A percentile compares a stretch with the other conserved stretches of the same genome.
phyloP scores from a whole-genome alignment of 2,329 filamentous ascomycete species.

The Diplodia intermedia region DNA sequence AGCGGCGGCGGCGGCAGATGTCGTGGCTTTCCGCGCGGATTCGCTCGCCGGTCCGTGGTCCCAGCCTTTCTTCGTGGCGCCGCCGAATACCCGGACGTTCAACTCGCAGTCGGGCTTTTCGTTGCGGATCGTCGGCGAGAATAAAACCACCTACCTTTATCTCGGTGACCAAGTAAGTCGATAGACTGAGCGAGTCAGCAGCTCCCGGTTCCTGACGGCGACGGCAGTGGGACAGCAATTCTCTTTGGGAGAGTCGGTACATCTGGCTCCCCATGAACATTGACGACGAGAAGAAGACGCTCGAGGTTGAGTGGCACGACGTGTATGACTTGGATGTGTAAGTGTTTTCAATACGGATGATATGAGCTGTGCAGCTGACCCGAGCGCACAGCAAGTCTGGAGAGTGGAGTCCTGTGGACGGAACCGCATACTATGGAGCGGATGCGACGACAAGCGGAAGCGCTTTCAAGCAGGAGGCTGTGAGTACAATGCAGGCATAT shows the following conservation, averaged over 20 bases:
- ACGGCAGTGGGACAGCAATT: slow-evolving; percentile 60
- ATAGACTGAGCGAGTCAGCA: neutral
- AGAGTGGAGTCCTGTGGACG: slow-evolving; percentile 55
- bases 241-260: slow-evolving; percentile 64
- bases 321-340: slow-evolving; percentile 63
- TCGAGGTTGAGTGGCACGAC: slow-evolving; percentile 61
- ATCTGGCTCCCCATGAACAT: slow-evolving; percentile 64
- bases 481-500: slow-evolving; percentile 28
- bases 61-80: slow-evolving; percentile 61
- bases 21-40: slow-evolving; percentile 63
- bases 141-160: slow-evolving; percentile 60
- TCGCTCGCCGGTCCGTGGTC: slow-evolving; percentile 60
- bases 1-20: slow-evolving; percentile 47
- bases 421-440: slow-evolving; percentile 56
- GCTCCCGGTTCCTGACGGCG: neutral
- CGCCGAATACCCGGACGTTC: slow-evolving; percentile 59
- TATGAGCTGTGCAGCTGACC: neutral
- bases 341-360: neutral
- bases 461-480: slow-evolving; percentile 63
- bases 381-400: slow-evolving; percentile 51
- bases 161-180: slow-evolving; percentile 53
- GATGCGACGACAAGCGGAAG: slow-evolving; percentile 55
- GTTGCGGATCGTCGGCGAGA: slow-evolving; percentile 56
- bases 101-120: slow-evolving; percentile 62
- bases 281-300: slow-evolving; percentile 59